Percentiles rank a stretch among this genome's conserved stretches.
Evolutionary conservation across 1,284 basidiomycete species (phyloP).

Genomic region (Exobasidium rhododendri): DNA sequence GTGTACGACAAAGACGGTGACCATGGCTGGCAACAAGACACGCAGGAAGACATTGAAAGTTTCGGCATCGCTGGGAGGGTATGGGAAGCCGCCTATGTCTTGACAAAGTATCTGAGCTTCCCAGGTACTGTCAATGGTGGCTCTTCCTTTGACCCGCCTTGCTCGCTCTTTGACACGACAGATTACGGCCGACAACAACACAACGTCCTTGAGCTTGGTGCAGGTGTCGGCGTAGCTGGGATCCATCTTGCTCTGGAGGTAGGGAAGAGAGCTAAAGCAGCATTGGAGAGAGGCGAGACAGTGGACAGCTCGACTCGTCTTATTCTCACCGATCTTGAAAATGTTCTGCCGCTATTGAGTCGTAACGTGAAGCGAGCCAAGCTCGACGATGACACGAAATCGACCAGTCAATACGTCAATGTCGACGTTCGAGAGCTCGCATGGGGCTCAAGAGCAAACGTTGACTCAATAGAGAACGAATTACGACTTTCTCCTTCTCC

Average conservation of each 20-base stretch:
- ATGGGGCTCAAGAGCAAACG: conserved; percentile 40
- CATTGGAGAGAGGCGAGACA: background rate
- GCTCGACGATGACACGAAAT: conserved; percentile 11
- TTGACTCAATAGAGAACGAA: conserved; percentile 12
- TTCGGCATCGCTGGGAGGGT: conserved; percentile 52
- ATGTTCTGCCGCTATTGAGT: conserved; percentile 44
- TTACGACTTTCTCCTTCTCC: background rate
- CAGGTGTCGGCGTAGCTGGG: conserved; percentile 47
- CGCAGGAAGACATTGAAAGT: conserved; percentile 37
- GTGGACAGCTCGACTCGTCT: conserved; percentile 9
- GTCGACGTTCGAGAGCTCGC: conserved; percentile 30
- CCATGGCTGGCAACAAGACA: conserved; percentile 33
- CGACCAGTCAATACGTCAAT: conserved; percentile 5
- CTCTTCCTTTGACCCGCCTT: conserved; percentile 49
- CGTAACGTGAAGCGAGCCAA: conserved; percentile 29
- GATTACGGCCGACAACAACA: background rate
- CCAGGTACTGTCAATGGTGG: conserved; percentile 18
- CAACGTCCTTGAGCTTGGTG: conserved; percentile 42
- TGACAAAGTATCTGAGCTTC: conserved; percentile 34
- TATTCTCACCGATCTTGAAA: conserved; percentile 47
- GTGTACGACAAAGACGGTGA: background rate
- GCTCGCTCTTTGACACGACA: conserved; percentile 25
- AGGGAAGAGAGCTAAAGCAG: too few relatives aligned
- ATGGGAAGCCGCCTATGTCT: conserved; percentile 50
- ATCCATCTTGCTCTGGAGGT: conserved; percentile 42